Base-by-base conservation (phyloP, 1,284 basidiomycete genomes). In the Trametes polyzona region DNA sequence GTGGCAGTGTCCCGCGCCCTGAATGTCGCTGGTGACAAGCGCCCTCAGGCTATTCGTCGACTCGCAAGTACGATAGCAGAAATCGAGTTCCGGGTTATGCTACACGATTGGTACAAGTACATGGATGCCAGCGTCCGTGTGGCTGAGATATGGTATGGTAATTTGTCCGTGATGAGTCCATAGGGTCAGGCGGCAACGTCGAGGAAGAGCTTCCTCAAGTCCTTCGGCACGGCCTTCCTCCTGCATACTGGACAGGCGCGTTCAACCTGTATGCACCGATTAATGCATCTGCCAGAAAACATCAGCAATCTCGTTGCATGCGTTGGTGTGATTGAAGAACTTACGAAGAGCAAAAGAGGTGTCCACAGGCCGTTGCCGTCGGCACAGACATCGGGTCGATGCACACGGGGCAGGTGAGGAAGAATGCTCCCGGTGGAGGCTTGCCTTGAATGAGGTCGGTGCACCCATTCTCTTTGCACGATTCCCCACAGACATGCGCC, bases 301-400 rank as follows among this genome's bases (percentile, higher is more conserved):
- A 12, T 56, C 10, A 54, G 58, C 12, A 44, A 39, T 8, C 29
- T 17, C n/a, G 19, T 37, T 9, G 12, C 21, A 10, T 24, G 8
- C 21, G 4, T 9, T 10, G 16, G 16, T 23, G 9, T 17, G 41
- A 37, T 12, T 14, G 3, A 23, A 10, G 3, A 11, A 64, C 70
- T 60, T 39, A 71, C 70, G 61, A 26, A 6, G 64, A 63, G 58
- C 70, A 71, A 62, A 70, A 71, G 46, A 70, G 36, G 47, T 71
- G 70, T 4, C 70, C 70, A 49, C 70, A 71, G 4, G 46, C 52
- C 5, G 68, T 70, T 1, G 65, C 61, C 19, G 64, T 67, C 12
- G 56, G 64, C n/a, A 62, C 57, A 12, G 52, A 50, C 2, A 66
- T 58, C n/a, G 61, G 52, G 47, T 70, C 69, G 5, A 70, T 60